phyloP scores from a whole-genome alignment of 2,329 filamentous ascomycete species.

The Ilyonectria mors-panacis region DNA sequence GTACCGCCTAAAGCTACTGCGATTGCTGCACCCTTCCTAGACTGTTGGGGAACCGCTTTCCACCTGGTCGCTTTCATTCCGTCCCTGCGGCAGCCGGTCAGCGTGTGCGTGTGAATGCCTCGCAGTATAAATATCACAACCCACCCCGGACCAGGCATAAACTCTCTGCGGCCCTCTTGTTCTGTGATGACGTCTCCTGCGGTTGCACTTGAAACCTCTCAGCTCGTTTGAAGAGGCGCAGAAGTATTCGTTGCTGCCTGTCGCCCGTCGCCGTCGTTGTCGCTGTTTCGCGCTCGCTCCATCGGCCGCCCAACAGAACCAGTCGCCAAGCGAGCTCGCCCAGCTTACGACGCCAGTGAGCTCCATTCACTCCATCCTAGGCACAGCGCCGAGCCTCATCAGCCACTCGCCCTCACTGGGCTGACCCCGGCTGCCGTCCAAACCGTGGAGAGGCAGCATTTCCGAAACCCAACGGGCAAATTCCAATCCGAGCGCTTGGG shows the following conservation, averaged over 20 bases:
- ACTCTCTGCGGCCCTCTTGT: background rate
- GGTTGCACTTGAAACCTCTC: slow-evolving; percentile 4
- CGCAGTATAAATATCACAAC: slow-evolving; percentile 31
- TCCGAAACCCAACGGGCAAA: slow-evolving; percentile 20
- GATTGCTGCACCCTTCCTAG: slow-evolving; percentile 15
- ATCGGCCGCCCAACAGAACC: slow-evolving; percentile 22
- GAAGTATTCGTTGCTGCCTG: background rate
- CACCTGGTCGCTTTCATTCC: background rate
- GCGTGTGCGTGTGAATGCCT: slow-evolving; percentile 1
- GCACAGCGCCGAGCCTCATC: slow-evolving; percentile 32
- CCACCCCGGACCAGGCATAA: slow-evolving; percentile 9
- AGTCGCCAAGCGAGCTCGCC: slow-evolving; percentile 19
- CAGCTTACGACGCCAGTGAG: slow-evolving; percentile 29
- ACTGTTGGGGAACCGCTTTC: slow-evolving; percentile 30
- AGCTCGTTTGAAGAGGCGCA: slow-evolving; percentile 32
- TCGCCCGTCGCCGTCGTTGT: slow-evolving; percentile 9
- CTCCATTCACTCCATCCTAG: slow-evolving; percentile 7
- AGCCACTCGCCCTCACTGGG: slow-evolving; percentile 25
- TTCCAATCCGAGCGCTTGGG: slow-evolving; percentile 19
- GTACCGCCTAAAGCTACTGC: slow-evolving; percentile 7
- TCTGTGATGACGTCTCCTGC: slow-evolving; percentile 13
- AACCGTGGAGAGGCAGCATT: slow-evolving; percentile 6
- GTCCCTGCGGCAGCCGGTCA: slow-evolving; percentile 1
- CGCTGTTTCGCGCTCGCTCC: slow-evolving; percentile 23
- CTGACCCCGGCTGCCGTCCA: slow-evolving; percentile 17